Conservation (phyloP, 805 yeast genomes). For the Myxozyma kluyveri region DNA sequence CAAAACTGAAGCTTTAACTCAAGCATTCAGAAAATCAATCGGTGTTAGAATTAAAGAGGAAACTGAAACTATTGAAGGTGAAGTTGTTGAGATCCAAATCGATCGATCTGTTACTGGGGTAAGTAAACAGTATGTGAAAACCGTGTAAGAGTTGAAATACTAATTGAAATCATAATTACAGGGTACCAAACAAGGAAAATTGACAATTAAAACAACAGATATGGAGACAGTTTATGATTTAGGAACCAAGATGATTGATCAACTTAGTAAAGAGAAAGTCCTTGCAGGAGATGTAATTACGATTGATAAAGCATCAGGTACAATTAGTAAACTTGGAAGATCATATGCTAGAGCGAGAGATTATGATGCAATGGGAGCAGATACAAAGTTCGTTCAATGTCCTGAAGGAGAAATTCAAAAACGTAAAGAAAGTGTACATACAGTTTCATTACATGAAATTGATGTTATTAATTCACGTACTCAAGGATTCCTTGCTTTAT, state of each 20-base stretch:
- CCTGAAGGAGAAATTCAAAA: constrained; percentile 99
- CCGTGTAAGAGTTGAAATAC: neutral
- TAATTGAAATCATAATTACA: neutral
- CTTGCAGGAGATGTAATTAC: constrained; percentile 96
- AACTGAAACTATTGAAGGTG: constrained; percentile 97
- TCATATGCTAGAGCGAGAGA: constrained; percentile 95
- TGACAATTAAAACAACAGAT: constrained; percentile 94
- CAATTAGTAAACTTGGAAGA: constrained; percentile 89
- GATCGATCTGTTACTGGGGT: constrained; percentile 86
- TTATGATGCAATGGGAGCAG: constrained; percentile 98
- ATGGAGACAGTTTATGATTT: constrained; percentile 98
- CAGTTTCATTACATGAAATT: constrained; percentile 95
- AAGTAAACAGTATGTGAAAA: neutral
- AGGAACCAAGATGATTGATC: constrained; percentile 91
- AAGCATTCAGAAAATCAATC: constrained; percentile 92
- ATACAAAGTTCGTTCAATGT: constrained; percentile 93
- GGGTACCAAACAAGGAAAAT: constrained; percentile 97
- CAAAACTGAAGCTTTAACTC: constrained; percentile 94
- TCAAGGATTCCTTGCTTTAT: constrained; percentile 93
- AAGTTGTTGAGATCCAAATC: constrained; percentile 93
- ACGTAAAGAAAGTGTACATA: constrained; percentile 92
- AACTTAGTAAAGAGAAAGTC: constrained; percentile 89
- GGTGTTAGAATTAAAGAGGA: constrained; percentile 96
- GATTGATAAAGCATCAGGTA: constrained; percentile 93
- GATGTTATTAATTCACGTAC: constrained; percentile 97